Conservation (phyloP, 176 grass and related monocot species). For the Oryza australiensis region DNA sequence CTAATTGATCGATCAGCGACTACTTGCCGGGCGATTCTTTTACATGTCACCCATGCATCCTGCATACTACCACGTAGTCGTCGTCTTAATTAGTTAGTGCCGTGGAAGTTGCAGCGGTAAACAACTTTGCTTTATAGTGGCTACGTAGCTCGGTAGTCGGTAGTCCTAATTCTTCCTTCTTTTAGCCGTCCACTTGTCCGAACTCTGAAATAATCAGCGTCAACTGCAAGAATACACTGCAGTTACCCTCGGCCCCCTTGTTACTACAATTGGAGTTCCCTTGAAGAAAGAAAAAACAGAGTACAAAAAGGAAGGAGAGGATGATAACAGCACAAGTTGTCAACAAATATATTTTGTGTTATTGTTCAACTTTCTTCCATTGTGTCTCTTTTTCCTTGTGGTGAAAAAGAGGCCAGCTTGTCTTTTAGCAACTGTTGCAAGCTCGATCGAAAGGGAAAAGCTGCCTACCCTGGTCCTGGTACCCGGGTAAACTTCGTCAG, state of each 20-base stretch:
- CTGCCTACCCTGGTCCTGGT: conserved; percentile 15
- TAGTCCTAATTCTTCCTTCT: background rate
- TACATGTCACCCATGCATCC: conserved; percentile 20
- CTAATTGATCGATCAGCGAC: background rate
- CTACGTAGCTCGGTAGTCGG: background rate
- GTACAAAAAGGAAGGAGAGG: too few relatives aligned
- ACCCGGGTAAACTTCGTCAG: background rate
- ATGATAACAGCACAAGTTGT: background rate
- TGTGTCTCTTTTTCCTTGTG: background rate
- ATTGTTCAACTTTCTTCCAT: background rate
- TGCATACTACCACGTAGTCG: background rate
- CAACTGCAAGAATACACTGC: conserved; percentile 1
- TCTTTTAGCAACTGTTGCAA: conserved; percentile 36
- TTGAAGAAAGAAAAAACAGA: conserved; percentile 48
- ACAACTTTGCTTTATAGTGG: background rate
- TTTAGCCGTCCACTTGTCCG: conserved; percentile 13
- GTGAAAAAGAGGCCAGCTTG: conserved; percentile 28
- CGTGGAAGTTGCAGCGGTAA: background rate
- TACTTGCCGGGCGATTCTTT: background rate
- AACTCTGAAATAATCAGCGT: conserved; percentile 3
- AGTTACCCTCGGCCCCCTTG: background rate
- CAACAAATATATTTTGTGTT: background rate
- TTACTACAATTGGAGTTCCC: conserved; percentile 43
- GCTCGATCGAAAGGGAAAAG: conserved; percentile 39
- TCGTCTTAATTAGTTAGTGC: background rate